Evolutionary conservation across 2,329 filamentous ascomycete species (phyloP).

Genomic region (Colletotrichum sp.): DNA sequence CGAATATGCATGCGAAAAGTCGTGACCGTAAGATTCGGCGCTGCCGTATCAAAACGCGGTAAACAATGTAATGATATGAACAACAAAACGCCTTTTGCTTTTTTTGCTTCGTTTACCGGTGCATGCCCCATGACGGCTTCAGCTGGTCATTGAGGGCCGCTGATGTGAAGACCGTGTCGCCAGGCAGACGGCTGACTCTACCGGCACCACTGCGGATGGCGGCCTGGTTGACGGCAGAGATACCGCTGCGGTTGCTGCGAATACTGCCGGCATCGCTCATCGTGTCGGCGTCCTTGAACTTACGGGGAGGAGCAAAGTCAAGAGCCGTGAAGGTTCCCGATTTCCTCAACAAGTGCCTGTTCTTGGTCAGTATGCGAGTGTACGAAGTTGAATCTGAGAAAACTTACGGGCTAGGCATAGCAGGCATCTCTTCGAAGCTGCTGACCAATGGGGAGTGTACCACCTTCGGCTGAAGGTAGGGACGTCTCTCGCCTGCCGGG

Average conservation of each 20-base stretch:
- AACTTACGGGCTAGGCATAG: slow-evolving; percentile 87
- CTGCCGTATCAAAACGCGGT: slow-evolving; percentile 18
- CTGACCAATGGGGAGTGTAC: slow-evolving; percentile 80
- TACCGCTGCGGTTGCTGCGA: slow-evolving; percentile 72
- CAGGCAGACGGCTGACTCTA: slow-evolving; percentile 82
- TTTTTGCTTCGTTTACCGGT: slow-evolving; percentile 34
- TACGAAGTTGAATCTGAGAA: neutral
- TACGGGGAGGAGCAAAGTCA: slow-evolving; percentile 80
- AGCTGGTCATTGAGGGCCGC: slow-evolving; percentile 67
- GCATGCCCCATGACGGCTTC: slow-evolving; percentile 65
- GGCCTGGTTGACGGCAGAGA: slow-evolving; percentile 71
- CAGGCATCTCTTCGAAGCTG: slow-evolving; percentile 84
- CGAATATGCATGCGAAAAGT: slow-evolving; percentile 13
- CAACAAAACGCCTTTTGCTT: slow-evolving; percentile 8
- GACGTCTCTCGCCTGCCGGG: slow-evolving; percentile 65
- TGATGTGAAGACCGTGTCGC: slow-evolving; percentile 79
- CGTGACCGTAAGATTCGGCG: slow-evolving; percentile 18
- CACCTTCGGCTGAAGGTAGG: slow-evolving; percentile 73
- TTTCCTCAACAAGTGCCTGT: slow-evolving; percentile 73
- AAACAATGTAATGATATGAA: slow-evolving; percentile 18
- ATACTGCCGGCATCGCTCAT: slow-evolving; percentile 73
- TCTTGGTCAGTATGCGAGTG: slow-evolving; percentile 14
- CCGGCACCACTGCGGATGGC: slow-evolving; percentile 85
- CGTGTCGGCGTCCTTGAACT: slow-evolving; percentile 66
- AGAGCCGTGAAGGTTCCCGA: slow-evolving; percentile 78